Evolutionary conservation across 2,329 filamentous ascomycete genomes (phyloP).

Genomic region (Pseudocercospora fijiensis): DNA sequence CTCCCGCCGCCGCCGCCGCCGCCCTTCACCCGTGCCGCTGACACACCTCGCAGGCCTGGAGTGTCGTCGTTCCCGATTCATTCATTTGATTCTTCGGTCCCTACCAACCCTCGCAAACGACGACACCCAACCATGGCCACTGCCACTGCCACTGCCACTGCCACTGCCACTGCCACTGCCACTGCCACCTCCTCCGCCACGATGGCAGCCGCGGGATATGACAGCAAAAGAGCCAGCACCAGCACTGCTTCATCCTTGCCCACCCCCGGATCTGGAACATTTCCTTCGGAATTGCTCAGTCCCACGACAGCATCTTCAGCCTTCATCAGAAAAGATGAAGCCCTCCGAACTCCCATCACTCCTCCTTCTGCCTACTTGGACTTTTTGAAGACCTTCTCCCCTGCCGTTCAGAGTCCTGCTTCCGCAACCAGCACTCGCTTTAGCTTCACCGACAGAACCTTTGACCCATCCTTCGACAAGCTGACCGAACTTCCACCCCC

Average conservation of each 20-base stretch:
- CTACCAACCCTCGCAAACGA: slow-evolving; percentile 29
- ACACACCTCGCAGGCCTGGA: slow-evolving; percentile 29
- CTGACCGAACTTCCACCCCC: slow-evolving; percentile 31
- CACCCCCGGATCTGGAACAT: slow-evolving; percentile 62
- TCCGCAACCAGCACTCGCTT: slow-evolving; percentile 57
- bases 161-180: too few relatives aligned
- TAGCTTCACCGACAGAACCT: slow-evolving; percentile 47
- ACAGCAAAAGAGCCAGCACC: slow-evolving; percentile 40
- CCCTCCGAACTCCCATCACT: slow-evolving; percentile 79
- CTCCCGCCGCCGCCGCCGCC: slow-evolving; percentile 19
- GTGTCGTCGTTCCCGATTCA: slow-evolving; percentile 33
- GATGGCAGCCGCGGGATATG: slow-evolving; percentile 36
- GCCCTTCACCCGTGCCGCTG: slow-evolving; percentile 27
- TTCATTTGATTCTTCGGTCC: slow-evolving; percentile 36
- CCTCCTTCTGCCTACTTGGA: slow-evolving; percentile 88
- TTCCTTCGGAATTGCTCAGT: slow-evolving; percentile 57
- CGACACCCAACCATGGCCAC: slow-evolving; percentile 20
- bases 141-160: not conserved
- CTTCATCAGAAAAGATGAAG: slow-evolving; percentile 67
- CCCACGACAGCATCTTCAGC: slow-evolving; percentile 63
- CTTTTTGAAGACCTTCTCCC: slow-evolving; percentile 80
- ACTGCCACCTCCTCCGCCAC: not conserved
- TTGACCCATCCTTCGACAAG: slow-evolving; percentile 30
- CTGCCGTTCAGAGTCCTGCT: slow-evolving; percentile 67
- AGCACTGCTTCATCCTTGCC: slow-evolving; percentile 42